phyloP scores from a whole-genome alignment of 352 stramenopile genomes.

The Globisporangium middletonii region DNA sequence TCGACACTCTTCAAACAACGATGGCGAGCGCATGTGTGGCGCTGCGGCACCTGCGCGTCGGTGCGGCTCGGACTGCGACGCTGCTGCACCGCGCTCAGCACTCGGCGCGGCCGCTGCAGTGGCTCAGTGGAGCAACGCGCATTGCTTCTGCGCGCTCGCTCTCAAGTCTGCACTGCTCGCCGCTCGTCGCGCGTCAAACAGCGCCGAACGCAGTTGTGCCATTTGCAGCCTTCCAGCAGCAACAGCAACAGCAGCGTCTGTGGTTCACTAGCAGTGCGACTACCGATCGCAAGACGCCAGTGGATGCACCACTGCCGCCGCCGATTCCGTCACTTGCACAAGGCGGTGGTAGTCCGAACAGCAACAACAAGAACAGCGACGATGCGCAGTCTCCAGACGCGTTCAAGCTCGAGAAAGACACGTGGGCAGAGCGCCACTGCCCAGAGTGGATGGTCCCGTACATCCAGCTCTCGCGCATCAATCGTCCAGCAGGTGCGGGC shows the following conservation, averaged over 20 bases:
- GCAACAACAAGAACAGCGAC: background rate
- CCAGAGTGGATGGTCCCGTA: constrained; percentile 81
- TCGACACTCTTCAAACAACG: background rate
- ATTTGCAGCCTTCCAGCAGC: constrained; percentile 3
- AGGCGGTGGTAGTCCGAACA: background rate
- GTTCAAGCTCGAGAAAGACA: constrained; percentile 81
- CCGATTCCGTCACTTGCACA: constrained; percentile 3
- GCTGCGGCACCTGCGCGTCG: constrained; percentile 5
- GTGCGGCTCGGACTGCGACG: background rate
- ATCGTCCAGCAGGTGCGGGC: constrained; percentile 55
- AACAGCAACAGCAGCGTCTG: background rate
- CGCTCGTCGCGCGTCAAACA: too few species aligned
- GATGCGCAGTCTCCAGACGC: constrained; percentile 8
- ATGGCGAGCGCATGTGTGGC: constrained; percentile 6
- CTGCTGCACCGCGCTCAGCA: constrained; percentile 3
- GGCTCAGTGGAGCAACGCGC: background rate
- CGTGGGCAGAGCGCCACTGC: constrained; percentile 75
- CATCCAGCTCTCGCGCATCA: constrained; percentile 82
- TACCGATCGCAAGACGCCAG: background rate
- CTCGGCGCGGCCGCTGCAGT: background rate
- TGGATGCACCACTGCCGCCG: background rate
- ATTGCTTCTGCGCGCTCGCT: background rate
- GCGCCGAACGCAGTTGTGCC: background rate
- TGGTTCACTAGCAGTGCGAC: background rate
- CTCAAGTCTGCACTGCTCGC: background rate